phyloP scores from a whole-genome alignment of 192 early-diverging fungal species.

The Rhizophlyctis rosea region DNA sequence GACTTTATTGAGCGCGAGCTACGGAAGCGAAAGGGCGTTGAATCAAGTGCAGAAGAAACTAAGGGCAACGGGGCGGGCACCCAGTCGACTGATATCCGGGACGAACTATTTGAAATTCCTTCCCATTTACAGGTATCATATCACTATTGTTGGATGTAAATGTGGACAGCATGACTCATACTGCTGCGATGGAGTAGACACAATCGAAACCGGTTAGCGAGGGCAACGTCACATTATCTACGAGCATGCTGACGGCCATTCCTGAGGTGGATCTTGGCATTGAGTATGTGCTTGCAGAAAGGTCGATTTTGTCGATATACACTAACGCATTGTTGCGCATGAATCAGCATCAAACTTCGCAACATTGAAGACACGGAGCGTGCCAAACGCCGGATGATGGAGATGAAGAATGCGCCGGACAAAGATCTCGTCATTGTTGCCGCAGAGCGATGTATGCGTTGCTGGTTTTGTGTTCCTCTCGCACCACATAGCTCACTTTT shows the following conservation, averaged over 20 bases:
- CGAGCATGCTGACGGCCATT: slow-evolving; percentile 86
- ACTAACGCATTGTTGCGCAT: neutral
- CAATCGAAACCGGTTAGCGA: slow-evolving; percentile 67
- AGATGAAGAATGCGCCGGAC: slow-evolving; percentile 28
- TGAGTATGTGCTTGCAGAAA: slow-evolving; percentile 58
- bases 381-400: slow-evolving; percentile 63
- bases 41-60: slow-evolving; percentile 31
- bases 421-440: slow-evolving; percentile 27
- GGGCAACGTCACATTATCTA: slow-evolving; percentile 81
- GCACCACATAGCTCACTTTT: slow-evolving; percentile 19
- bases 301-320: neutral
- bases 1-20: slow-evolving; percentile 81
- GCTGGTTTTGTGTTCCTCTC: slow-evolving; percentile 19
- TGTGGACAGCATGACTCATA: neutral
- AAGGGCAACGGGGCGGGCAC: neutral
- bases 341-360: slow-evolving; percentile 42
- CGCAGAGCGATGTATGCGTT: slow-evolving; percentile 38
- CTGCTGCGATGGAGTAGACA: too few species aligned
- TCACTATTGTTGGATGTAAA: neutral
- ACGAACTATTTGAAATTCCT: slow-evolving; percentile 68
- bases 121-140: slow-evolving; percentile 50
- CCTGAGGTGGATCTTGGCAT: slow-evolving; percentile 89
- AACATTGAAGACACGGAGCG: slow-evolving; percentile 82
- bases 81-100: slow-evolving; percentile 29
- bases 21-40: slow-evolving; percentile 39